phyloP scores from a whole-genome alignment of 306 rosid species.

The Myrica gale region DNA sequence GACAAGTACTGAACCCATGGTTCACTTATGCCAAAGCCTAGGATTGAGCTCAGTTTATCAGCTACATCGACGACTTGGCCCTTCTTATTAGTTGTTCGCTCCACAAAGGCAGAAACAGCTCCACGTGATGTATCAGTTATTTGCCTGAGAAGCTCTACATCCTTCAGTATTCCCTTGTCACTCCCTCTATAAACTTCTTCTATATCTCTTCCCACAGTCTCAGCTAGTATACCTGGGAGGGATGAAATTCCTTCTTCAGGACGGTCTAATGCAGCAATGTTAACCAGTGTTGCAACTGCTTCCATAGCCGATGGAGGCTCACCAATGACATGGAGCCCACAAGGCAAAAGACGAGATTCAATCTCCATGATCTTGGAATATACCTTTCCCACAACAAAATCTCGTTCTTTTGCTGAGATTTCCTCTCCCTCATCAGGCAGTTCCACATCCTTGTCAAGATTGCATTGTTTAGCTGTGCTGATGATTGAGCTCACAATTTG shows the following conservation, averaged over 20 bases:
- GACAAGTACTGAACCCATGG: constrained; percentile 94
- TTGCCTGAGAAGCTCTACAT: constrained; percentile 91
- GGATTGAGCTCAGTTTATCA: constrained; percentile 60
- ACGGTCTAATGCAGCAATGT: constrained; percentile 93
- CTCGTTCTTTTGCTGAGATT: constrained; percentile 79
- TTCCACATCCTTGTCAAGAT: constrained; percentile 93
- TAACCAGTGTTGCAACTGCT: constrained; percentile 96
- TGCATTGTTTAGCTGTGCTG: constrained; percentile 93
- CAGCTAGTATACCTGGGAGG: constrained; percentile 78
- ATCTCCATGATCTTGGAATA: constrained; percentile 98
- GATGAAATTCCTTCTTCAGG: constrained; percentile 78
- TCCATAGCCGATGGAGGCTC: constrained; percentile 99
- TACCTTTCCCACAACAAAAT: constrained; percentile 87
- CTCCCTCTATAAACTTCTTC: constrained; percentile 81
- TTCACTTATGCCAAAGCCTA: constrained; percentile 88
- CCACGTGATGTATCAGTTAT: constrained; percentile 88
- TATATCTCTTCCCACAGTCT: constrained; percentile 78
- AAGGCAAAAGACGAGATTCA: constrained; percentile 89
- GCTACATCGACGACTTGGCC: constrained; percentile 93
- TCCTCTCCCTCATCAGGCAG: constrained; percentile 84
- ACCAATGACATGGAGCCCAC: constrained; percentile 95
- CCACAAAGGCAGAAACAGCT: constrained; percentile 74
- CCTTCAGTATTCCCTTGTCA: constrained; percentile 85
- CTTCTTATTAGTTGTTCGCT: constrained; percentile 72
- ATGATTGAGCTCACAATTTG: constrained; percentile 96